A percentile compares a stretch with the other conserved stretches of the same genome.
Evolutionary conservation across 352 stramenopile genomes (phyloP).

Genomic region (Globisporangium mamillatum): DNA sequence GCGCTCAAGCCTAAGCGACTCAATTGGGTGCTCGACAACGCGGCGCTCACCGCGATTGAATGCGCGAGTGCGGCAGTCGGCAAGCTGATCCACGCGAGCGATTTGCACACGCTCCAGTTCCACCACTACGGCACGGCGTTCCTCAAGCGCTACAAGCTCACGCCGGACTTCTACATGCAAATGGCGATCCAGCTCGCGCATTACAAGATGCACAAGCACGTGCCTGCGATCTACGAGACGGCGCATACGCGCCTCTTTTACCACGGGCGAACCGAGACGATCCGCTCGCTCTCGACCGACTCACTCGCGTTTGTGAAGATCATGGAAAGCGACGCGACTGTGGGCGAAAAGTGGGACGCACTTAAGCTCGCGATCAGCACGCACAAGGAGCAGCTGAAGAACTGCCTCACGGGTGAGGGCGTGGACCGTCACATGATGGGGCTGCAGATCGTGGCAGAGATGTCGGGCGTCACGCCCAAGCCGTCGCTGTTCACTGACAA

Average conservation of each 20-base stretch:
- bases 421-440: slow-evolving; percentile 97
- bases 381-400: slow-evolving; percentile 92
- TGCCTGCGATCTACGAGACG: slow-evolving; percentile 96
- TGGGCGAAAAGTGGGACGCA: slow-evolving; percentile 82
- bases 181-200: slow-evolving; percentile 96
- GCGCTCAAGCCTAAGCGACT: slow-evolving; percentile 71
- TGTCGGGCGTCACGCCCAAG: slow-evolving; percentile 84
- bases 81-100: slow-evolving; percentile 90
- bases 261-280: slow-evolving; percentile 94
- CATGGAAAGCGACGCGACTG: slow-evolving; percentile 73
- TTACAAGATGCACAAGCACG: slow-evolving; percentile 93
- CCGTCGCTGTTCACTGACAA: slow-evolving; percentile 93
- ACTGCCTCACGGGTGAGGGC: slow-evolving; percentile 80
- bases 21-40: slow-evolving; percentile 83
- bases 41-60: slow-evolving; percentile 79
- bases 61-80: slow-evolving; percentile 87
- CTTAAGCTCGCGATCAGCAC: slow-evolving; percentile 86
- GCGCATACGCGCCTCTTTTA: slow-evolving; percentile 97
- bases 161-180: slow-evolving; percentile 97
- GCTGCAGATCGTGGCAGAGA: slow-evolving; percentile 92
- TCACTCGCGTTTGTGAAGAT: slow-evolving; percentile 89
- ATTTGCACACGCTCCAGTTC: slow-evolving; percentile 90
- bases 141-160: slow-evolving; percentile 94
- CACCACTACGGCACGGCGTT: slow-evolving; percentile 90
- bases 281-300: slow-evolving; percentile 85